Evolutionary conservation across 495 filamentous ascomycete genomes (phyloP), one percentile per base, ranked within the genome.

Genomic region (Penicillium ochrochloron): DNA sequence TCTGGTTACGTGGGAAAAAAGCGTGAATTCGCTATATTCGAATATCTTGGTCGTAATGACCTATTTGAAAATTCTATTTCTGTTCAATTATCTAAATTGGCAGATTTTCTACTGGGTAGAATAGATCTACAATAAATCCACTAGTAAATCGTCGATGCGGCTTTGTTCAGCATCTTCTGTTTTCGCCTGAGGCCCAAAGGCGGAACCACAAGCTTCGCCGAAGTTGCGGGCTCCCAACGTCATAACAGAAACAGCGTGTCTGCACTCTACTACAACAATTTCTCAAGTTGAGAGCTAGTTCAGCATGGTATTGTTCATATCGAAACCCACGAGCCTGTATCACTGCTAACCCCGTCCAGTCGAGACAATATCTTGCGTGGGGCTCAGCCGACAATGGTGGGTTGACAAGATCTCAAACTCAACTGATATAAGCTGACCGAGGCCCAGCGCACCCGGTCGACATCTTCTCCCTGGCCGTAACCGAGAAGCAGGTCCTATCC

Each of bases 301-400:
- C 27, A 42, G 35, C 23, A 58, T 58, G 56, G 56, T 58, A 58
- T 6, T 17, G 12, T 31, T 6, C n/a, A 35, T 21, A 14, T 23
- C 12, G 2, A 15, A 21, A 8, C 15, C 31, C 10, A 37, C 5
- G 53, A 56, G 10, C 34, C 15, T 27, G 42, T 3, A n/a, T 29
- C 33, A 23, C 23, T 48, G 58, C 64, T 65, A 57, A 57, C 50
- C 21, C 21, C 54, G 35, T 19, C 25, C 69, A 99, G 96, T 98
- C 95, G 59, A 97, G 97, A 80, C 96, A 97, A 90, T 98, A 97
- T 74, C 86, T 99, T 39, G 93, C 93, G 61, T 89, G 88, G 61
- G 92, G 96, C 79, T 93, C 93, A 14, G 84, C 95, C 73, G 92
- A 96, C 73, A 85, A 93, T 83, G 92, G 93, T 92, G 73, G 68